A percentile compares a stretch with the other conserved stretches of the same genome.
phyloP scores from a whole-genome alignment of 371 early-diverging fungal genomes.

The Rhizopus sp. region DNA sequence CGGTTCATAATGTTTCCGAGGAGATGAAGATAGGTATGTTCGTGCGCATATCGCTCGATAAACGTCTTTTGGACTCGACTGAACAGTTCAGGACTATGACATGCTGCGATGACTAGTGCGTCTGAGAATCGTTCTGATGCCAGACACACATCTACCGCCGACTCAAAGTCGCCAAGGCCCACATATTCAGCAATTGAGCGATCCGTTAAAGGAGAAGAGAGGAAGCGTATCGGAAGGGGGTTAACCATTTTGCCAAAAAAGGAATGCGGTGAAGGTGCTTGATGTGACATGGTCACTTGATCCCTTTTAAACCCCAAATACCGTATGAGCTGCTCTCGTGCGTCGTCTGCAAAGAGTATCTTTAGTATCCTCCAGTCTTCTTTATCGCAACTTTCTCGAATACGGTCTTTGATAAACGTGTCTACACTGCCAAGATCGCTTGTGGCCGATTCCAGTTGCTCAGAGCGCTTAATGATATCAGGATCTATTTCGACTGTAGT shows the following conservation, averaged over 20 bases:
- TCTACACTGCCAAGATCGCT: neutral
- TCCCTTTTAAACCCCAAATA: slow-evolving; percentile 7
- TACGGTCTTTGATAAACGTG: slow-evolving; percentile 21
- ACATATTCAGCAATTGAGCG: slow-evolving; percentile 79
- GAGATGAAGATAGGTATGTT: slow-evolving; percentile 73
- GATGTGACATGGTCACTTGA: slow-evolving; percentile 1
- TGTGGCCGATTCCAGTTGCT: slow-evolving; percentile 57
- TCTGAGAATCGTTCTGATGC: slow-evolving; percentile 81
- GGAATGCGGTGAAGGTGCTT: slow-evolving; percentile 3
- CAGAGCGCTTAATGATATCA: slow-evolving; percentile 59
- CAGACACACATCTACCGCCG: slow-evolving; percentile 84
- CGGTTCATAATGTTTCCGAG: slow-evolving; percentile 75
- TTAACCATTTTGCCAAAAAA: neutral
- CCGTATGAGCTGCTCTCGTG: slow-evolving; percentile 3
- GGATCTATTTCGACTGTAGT: slow-evolving; percentile 61
- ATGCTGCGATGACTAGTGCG: slow-evolving; percentile 84
- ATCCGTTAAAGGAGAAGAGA: slow-evolving; percentile 37
- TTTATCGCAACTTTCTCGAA: neutral
- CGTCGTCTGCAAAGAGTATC: slow-evolving; percentile 4
- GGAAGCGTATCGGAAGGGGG: neutral
- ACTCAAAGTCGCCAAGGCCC: slow-evolving; percentile 87
- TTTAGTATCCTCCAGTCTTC: slow-evolving; percentile 6
- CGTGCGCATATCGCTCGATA: slow-evolving; percentile 53
- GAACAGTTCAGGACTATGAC: slow-evolving; percentile 83
- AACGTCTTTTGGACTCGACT: slow-evolving; percentile 29